Base-by-base conservation (phyloP, 371 early-diverging fungal species). In the Phascolomyces articulosus region DNA sequence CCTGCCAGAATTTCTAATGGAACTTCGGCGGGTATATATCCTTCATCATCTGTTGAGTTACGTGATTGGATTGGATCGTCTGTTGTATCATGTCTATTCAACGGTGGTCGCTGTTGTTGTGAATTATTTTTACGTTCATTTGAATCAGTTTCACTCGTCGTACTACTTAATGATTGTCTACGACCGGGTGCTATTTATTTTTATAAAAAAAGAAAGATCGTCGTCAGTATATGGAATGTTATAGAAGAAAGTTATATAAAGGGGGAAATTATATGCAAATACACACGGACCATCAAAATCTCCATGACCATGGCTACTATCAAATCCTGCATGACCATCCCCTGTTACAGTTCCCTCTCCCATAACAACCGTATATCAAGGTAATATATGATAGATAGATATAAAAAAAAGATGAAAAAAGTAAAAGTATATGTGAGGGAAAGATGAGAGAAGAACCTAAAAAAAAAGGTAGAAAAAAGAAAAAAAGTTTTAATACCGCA, bases 1-100 rank as follows among this genome's bases (percentile, higher is more conserved):
- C 71, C 71, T 48, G 71, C 71, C 13, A 70, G 48, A 3, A 60
- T 28, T 44, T 62, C 63, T 11, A 70, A 34, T 23, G 71, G 71
- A 23, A 70, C 63, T 20, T 58, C 49, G 15, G 71, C 61, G 9
- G 63, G 66, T 23, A 66, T 55, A n/a, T 61, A 27, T 2, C 40
- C 58, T 31, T 70, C 71, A 44, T 70, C 71, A 40, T 70, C 71
- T 0, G 71, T 66, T 21, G 68, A 65, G 51, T 24, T 51, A 3
- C 51, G 51, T 1, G 51, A 24, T 24, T 6, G 3, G 6, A 0
- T 51, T 23, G 51, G 51, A 23, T 51, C 51, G 51, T 51, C 51
- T 24, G 51, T 51, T 10, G 51, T 51, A 51, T 51, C 51, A 51
- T 51, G 20, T 24, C 51, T 4, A n/a, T 51, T 51, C 1, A 51